A percentile compares a stretch with the other conserved stretches of the same genome.
Conservation (phyloP, 2,329 filamentous ascomycete species). For the Fusarium euwallaceae region DNA sequence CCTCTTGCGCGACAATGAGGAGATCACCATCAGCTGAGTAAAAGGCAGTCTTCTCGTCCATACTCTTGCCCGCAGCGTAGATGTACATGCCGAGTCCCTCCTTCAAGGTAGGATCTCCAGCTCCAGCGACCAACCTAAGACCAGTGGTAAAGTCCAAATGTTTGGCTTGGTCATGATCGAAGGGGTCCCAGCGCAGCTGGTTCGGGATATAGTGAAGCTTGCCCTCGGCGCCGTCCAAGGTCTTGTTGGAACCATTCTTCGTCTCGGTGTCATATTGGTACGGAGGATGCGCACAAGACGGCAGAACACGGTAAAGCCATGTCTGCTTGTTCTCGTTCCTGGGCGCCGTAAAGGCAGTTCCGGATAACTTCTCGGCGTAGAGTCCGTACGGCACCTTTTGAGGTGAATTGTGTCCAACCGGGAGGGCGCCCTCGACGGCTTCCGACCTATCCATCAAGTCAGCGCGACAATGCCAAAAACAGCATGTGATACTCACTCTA, state of each 20-base stretch:
- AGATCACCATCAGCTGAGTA: constrained; percentile 88
- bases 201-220: constrained; percentile 69
- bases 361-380: constrained; percentile 84
- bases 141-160: constrained; percentile 66
- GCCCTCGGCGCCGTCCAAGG: constrained; percentile 35
- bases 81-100: constrained; percentile 83
- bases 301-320: constrained; percentile 79
- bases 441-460: constrained; percentile 69
- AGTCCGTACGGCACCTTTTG: constrained; percentile 84
- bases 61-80: constrained; percentile 82
- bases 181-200: constrained; percentile 86
- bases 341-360: constrained; percentile 78
- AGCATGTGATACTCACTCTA: constrained; percentile 71
- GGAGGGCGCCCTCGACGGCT: constrained; percentile 80
- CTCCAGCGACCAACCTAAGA: constrained; percentile 80
- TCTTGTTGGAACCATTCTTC: constrained; percentile 44
- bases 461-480: neutral
- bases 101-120: constrained; percentile 85
- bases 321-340: constrained; percentile 77
- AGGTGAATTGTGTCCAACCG: constrained; percentile 82
- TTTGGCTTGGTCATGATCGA: constrained; percentile 74
- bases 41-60: constrained; percentile 81
- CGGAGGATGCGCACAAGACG: constrained; percentile 71
- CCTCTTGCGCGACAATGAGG: constrained; percentile 81
- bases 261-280: constrained; percentile 62